Evolutionary conservation across 495 filamentous ascomycete genomes (phyloP), one percentile per base, ranked within the genome.

Genomic region (Endocarpon pusillum): DNA sequence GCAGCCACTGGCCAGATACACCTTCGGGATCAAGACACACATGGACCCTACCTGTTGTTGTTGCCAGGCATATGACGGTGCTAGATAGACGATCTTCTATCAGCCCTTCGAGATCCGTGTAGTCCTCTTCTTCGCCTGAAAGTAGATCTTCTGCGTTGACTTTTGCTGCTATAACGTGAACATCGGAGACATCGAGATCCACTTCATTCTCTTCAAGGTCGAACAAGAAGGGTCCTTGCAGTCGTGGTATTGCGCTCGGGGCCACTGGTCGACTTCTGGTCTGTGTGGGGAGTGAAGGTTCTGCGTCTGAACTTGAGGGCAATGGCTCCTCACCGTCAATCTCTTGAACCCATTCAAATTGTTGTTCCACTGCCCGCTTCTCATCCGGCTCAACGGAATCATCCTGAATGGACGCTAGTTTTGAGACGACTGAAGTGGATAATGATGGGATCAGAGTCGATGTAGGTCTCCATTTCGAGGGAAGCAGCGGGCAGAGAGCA

Each of bases 181-280:
- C 62, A 47, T 78, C 74, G 11, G 68, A 66, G 7, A 78, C 57
- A 42, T 89, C 81, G 16, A 76, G 50, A 40, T 82, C 76, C 26
- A 80, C 70, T 28, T 74, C 57, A 21, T 67, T 61, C 19, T 81
- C 71, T 1, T 57, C 76, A 4, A 68, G 51, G 16, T 78, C 67
- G 10, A 87, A 57, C 7, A 77, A 63, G 51, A 92, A 91, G 2
- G 85, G 85, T 2, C 85, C 85, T 53, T 94, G 85, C 24, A 94
- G 54, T 41, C 68, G 74, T 3, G 85, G 84, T 20, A 86, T 66
- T 3, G 68, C 58, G 14, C 83, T 75, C 1, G 78, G 80, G n/a
- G 61, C 66, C 0, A 54, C 46, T 4, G 85, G 85, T 22, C 85
- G 72, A 22, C 51, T 64, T 44, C 76, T 84, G 1, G 89, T 64